Evolutionary conservation across 2,329 filamentous ascomycete genomes (phyloP), one percentile per base, ranked within the genome.

Genomic region (Sordariomycetes sp.): DNA sequence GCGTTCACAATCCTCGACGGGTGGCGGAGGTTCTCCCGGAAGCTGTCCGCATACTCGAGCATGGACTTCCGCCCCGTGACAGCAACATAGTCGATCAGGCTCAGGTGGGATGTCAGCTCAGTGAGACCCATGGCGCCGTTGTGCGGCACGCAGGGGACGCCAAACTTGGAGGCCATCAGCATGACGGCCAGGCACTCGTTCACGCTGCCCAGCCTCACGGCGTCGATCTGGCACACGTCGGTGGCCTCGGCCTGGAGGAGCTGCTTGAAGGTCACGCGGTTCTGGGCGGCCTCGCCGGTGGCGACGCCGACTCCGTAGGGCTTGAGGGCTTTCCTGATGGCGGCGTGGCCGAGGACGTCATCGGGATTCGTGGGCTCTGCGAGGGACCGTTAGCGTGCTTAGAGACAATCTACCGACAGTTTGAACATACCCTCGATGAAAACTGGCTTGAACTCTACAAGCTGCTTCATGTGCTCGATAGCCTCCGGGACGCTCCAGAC

Each of bases 201-300:
- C 11, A 88, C 82, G 61, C 85, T 84, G 28, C 85, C 85, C 58
- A 88, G 79, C 14, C 85, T 79, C 71, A 84, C 87, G 2, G 85
- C 85, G 64, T 88, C 85, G 61, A 86, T 83, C 66, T 88, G 85
- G 63, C 83, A 82, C 24, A 87, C 78, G 61, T 85, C 85, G 64
- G 87, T 81, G 22, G 85, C 82, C 51, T 79, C 79, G 18, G 81
- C 76, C 62, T 81, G 77, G 20, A 88, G 77, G 58, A 87, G 77
- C 66, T 88, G 85, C 73, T 88, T 88, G 77, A 88, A 88, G 66
- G 87, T 83, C 57, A 87, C 81, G 34, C 85, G 79, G 70, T 88
- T 88, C 69, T 88, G 85, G 69, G 83, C 86, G 81, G 87, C 87
- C 70, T 88, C 85, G 54, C 85, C 85, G 0, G 85, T 88, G 12